Base-by-base conservation (phyloP, 1,284 basidiomycete genomes). In the Entoloma clypeatum region DNA sequence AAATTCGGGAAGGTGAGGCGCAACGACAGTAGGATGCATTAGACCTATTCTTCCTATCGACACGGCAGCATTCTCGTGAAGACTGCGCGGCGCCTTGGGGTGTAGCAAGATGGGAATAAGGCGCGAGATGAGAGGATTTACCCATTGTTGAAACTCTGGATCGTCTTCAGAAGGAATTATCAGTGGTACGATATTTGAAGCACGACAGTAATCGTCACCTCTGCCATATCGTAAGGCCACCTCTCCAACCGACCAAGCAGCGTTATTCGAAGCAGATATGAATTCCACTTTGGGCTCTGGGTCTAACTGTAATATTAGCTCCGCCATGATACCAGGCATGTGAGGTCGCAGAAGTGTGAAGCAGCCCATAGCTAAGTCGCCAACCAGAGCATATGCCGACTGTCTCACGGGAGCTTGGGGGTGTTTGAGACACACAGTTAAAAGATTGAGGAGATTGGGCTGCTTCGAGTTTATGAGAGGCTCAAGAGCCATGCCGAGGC, bases 191-290 rank as follows among this genome's bases (percentile, higher is more conserved):
- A 36, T 34, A 21, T 35, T 35, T 19, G 14, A 18, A 24, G 26
- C n/a, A 44, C 36, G 14, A 17, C 36, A 34, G 26, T 47, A 22
- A 48, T 18, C 59, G 75, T 48, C 58, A 86, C 86, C 78, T 55
- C 77, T 72, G 30, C 86, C 86, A 59, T 88, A 92, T 39, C 91
- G 84, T 51, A 94, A 67, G 7, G 96, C 92, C 33, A 99, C 91
- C 67, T 99, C 96, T 34, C 96, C 96, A 9, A 95, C 92, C 13
- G 92, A 93, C 96, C 96, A 99, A 1, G 95, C 94, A n/a, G 96
- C 96, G 60, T 99, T 99, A 69, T 99, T 99, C 65, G 92, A 96
- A 8, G 96, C 96, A 51, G 89, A 93, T 48, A 98, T 82, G 59
- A 93, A 92, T 61, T 96, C 92, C 26, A 87, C 75, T 59, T 89